Evolutionary conservation across 192 early-diverging fungal species (phyloP).

Genomic region (Coemansia sp.): DNA sequence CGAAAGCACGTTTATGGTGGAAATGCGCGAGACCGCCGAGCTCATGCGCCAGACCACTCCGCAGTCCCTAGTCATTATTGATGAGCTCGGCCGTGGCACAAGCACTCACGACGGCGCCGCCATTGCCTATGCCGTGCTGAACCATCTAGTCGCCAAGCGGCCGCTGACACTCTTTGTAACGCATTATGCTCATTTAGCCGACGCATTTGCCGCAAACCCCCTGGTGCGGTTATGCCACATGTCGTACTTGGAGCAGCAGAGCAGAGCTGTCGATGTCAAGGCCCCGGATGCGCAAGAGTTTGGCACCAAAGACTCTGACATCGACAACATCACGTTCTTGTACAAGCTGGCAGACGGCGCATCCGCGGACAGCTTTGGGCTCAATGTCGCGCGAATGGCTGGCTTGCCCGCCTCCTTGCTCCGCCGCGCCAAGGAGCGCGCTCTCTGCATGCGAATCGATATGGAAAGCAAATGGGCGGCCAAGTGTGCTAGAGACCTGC

Average conservation of each 20-base stretch:
- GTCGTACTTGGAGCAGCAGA: conserved; percentile 55
- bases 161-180: conserved; percentile 91
- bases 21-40: conserved; percentile 87
- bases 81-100: conserved; percentile 96
- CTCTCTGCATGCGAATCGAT: conserved; percentile 64
- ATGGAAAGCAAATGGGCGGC: conserved; percentile 33
- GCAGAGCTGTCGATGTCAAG: conserved; percentile 65
- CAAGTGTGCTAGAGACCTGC: conserved; percentile 14
- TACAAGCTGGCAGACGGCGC: conserved; percentile 84
- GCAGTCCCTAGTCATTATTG: conserved; percentile 85
- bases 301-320: conserved; percentile 66
- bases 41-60: conserved; percentile 85
- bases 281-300: too few relatives aligned
- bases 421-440: conserved; percentile 62
- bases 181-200: conserved; percentile 86
- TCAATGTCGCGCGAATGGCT: conserved; percentile 95
- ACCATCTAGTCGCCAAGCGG: conserved; percentile 68
- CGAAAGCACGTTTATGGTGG: conserved; percentile 95
- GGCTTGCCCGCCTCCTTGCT: conserved; percentile 73
- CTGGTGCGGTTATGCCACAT: conserved; percentile 30
- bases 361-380: conserved; percentile 88
- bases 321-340: conserved; percentile 79
- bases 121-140: conserved; percentile 88
- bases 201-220: conserved; percentile 27
- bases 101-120: conserved; percentile 96